These are phyloP conservation scores for Hawksworthiomyces lignivorus DNA, from an alignment of 2,329 filamentous ascomycete genomes.

Conservation along the genomic window DNA sequence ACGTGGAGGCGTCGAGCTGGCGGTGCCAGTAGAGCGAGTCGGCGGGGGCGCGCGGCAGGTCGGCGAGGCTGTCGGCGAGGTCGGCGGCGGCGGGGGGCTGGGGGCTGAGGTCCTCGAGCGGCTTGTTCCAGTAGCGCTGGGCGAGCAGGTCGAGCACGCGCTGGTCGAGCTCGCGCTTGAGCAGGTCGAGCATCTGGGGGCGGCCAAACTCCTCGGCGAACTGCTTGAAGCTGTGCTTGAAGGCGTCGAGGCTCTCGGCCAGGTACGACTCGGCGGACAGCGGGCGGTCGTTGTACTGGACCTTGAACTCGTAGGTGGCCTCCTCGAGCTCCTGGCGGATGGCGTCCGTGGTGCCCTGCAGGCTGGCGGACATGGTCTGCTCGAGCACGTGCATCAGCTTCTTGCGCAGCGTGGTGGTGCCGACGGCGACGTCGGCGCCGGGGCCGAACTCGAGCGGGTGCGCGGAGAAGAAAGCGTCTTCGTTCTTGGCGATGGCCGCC, in stretches of 20 bases:
- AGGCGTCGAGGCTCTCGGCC: slow-evolving; percentile 86
- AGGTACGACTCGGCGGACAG: slow-evolving; percentile 94
- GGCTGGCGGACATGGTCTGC: slow-evolving; percentile 89
- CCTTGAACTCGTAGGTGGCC: slow-evolving; percentile 97
- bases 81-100: slow-evolving; percentile 61
- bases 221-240: slow-evolving; percentile 96
- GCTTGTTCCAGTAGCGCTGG: slow-evolving; percentile 95
- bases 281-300: slow-evolving; percentile 96
- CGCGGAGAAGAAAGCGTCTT: slow-evolving; percentile 76
- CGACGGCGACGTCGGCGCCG: slow-evolving; percentile 65
- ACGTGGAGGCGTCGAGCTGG: slow-evolving; percentile 87
- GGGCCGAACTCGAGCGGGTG: slow-evolving; percentile 75
- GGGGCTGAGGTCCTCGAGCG: slow-evolving; percentile 71
- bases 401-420: slow-evolving; percentile 79
- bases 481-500: slow-evolving; percentile 76
- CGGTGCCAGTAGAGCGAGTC: slow-evolving; percentile 87
- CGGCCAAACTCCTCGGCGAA: slow-evolving; percentile 87
- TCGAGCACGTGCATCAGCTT: slow-evolving; percentile 97
- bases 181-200: slow-evolving; percentile 76
- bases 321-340: slow-evolving; percentile 94
- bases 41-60: slow-evolving; percentile 77
- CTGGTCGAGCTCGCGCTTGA: slow-evolving; percentile 91
- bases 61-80: slow-evolving; percentile 63
- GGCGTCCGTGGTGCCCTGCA: slow-evolving; percentile 82
- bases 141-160: slow-evolving; percentile 89